Evolutionary conservation across 148 eudicot species (phyloP).

Genomic region (Camellia sinensis): DNA sequence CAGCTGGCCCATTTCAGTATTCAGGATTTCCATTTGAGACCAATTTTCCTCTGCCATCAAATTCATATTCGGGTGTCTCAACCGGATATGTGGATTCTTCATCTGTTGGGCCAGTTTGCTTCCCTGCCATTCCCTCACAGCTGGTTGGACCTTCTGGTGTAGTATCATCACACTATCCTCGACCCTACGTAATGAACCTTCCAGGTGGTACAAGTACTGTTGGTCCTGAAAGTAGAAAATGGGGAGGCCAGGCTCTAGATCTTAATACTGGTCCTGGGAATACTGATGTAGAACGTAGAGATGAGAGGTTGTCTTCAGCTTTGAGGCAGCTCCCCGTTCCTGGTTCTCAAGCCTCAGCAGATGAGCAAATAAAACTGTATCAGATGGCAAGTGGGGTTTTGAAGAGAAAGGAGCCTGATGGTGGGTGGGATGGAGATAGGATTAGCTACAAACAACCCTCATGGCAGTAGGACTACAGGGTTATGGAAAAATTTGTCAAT

Average conservation of each 20-base stretch:
- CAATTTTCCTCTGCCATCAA: constrained; percentile 56
- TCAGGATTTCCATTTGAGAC: constrained; percentile 76
- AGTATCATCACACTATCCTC: constrained; percentile 58
- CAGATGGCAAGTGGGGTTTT: constrained; percentile 50
- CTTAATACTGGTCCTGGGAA: constrained; percentile 74
- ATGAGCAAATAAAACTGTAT: constrained; percentile 63
- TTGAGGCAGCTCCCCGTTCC: constrained; percentile 46
- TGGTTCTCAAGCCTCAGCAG: constrained; percentile 46
- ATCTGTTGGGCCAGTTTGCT: constrained; percentile 45
- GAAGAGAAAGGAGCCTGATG: constrained; percentile 86
- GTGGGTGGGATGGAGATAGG: constrained; percentile 68
- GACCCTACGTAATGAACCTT: constrained; percentile 55
- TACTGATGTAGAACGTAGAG: constrained; percentile 53
- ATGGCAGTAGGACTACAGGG: constrained; percentile 48
- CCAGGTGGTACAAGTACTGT: constrained; percentile 44
- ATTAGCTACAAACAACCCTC: constrained; percentile 56
- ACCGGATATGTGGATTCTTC: constrained; percentile 55
- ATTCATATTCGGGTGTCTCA: constrained; percentile 47
- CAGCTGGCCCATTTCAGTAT: constrained; percentile 54
- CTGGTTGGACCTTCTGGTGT: constrained; percentile 52
- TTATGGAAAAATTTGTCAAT: not conserved
- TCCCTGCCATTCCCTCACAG: constrained; percentile 59
- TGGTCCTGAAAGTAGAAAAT: constrained; percentile 49
- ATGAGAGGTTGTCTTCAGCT: constrained; percentile 43
- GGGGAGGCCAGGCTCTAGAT: constrained; percentile 75